Evolutionary conservation across 768 basidiomycete genomes (phyloP).

Genomic region (Tephrocybe sp.): DNA sequence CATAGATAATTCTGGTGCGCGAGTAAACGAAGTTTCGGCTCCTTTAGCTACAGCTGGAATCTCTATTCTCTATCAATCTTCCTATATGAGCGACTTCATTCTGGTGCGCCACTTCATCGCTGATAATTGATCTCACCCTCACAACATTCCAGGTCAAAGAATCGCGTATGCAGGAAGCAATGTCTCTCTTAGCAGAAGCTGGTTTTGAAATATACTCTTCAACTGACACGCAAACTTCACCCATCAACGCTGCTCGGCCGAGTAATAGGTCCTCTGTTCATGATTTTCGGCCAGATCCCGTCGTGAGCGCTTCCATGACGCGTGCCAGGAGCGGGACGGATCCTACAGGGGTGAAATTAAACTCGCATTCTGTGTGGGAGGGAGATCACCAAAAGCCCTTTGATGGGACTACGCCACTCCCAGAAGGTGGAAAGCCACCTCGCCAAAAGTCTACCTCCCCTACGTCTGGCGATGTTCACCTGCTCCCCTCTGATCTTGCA

Average conservation of each 20-base stretch:
- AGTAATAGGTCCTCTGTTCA: conserved; percentile 16
- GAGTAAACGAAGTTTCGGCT: conserved; percentile 75
- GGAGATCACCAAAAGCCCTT: background rate
- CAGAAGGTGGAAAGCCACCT: conserved; percentile 11
- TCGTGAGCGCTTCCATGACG: conserved; percentile 31
- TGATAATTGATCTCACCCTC: conserved; percentile 10
- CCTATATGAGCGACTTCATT: conserved; percentile 82
- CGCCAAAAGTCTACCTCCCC: conserved; percentile 51
- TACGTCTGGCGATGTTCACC: conserved; percentile 54
- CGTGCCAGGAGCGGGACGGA: conserved; percentile 40
- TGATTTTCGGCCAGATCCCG: conserved; percentile 22
- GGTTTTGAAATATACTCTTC: conserved; percentile 68
- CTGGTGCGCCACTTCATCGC: conserved; percentile 48
- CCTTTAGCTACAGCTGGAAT: conserved; percentile 76
- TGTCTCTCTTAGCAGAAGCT: conserved; percentile 55
- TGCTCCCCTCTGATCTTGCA: conserved; percentile 70
- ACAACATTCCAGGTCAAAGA: conserved; percentile 70
- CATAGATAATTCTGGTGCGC: conserved; percentile 68
- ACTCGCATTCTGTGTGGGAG: conserved; percentile 12
- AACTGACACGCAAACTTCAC: conserved; percentile 34
- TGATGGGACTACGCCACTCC: conserved; percentile 6
- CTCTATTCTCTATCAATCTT: conserved; percentile 80
- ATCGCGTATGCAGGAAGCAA: conserved; percentile 59
- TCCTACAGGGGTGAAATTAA: conserved; percentile 18
- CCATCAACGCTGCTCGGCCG: conserved; percentile 15